phyloP scores from a whole-genome alignment of 352 stramenopile species.

The Pythium phragmiticola region DNA sequence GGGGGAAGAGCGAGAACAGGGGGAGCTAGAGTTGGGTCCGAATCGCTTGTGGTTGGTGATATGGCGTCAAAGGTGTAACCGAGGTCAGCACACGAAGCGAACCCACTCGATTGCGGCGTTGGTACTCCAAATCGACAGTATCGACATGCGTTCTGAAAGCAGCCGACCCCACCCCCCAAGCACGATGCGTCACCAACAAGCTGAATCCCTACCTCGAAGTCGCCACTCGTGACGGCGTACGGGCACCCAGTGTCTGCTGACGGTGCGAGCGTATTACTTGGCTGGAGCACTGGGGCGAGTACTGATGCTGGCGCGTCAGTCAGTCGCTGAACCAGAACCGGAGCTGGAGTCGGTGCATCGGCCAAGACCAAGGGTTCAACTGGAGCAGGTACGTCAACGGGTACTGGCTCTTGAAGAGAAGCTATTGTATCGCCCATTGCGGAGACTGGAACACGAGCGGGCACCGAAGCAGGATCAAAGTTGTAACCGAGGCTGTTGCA shows the following conservation, averaged over 20 bases:
- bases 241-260: background rate
- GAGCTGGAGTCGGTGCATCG: no score
- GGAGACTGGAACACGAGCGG: no score
- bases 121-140: slow-evolving; percentile 23
- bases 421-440: no score
- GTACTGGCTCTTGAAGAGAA: no score
- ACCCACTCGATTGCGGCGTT: background rate
- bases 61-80: background rate
- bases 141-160: slow-evolving; percentile 36
- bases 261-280: background rate
- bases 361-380: no score
- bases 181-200: slow-evolving; percentile 32
- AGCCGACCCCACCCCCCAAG: slow-evolving; percentile 31
- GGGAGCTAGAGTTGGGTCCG: background rate
- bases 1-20: no score
- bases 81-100: background rate
- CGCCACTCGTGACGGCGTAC: background rate
- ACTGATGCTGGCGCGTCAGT: no score
- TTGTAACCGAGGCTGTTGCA: no score
- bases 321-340: no score
- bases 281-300: background rate
- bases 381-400: no score
- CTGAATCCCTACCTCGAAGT: slow-evolving; percentile 31
- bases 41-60: background rate
- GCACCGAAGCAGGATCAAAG: no score